Evolutionary conservation across 1,284 basidiomycete species (phyloP).

Genomic region (Cerrena zonata): DNA sequence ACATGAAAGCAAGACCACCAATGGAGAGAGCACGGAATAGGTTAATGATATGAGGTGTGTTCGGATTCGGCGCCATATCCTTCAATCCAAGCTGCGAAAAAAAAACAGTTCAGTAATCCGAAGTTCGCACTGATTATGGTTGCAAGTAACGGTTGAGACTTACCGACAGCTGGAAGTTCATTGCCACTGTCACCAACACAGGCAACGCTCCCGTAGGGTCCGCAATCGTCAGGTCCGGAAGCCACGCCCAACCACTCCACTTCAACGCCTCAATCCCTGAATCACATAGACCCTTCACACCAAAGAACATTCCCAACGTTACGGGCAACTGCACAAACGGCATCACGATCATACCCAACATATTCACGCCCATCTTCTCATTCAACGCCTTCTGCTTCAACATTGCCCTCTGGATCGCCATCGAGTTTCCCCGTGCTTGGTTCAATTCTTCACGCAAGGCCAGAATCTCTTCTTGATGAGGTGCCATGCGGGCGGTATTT

Average conservation of each 20-base stretch:
- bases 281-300: slow-evolving; percentile 66
- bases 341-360: slow-evolving; percentile 51
- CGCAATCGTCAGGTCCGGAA: slow-evolving; percentile 72
- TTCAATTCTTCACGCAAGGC: slow-evolving; percentile 47
- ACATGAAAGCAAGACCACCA: slow-evolving; percentile 57
- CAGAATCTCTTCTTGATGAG: slow-evolving; percentile 55
- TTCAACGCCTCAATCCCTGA: slow-evolving; percentile 70
- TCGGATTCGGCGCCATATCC: slow-evolving; percentile 52
- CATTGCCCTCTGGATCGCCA: slow-evolving; percentile 49
- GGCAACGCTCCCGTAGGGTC: slow-evolving; percentile 83
- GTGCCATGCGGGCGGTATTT: slow-evolving; percentile 67
- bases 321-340: slow-evolving; percentile 75
- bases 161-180: slow-evolving; percentile 72
- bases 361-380: slow-evolving; percentile 64
- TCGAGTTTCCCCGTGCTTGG: slow-evolving; percentile 42
- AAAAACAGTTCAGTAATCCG: slow-evolving; percentile 7
- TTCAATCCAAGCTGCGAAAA: slow-evolving; percentile 45
- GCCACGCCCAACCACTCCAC: slow-evolving; percentile 71
- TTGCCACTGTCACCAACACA: slow-evolving; percentile 51
- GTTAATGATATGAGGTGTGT: slow-evolving; percentile 69
- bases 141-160: slow-evolving; percentile 25
- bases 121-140: not conserved
- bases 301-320: slow-evolving; percentile 84
- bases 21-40: slow-evolving; percentile 60
- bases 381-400: slow-evolving; percentile 62